Base-by-base conservation (phyloP, 73 alveolate species). In the Symbiodinium pilosum region DNA sequence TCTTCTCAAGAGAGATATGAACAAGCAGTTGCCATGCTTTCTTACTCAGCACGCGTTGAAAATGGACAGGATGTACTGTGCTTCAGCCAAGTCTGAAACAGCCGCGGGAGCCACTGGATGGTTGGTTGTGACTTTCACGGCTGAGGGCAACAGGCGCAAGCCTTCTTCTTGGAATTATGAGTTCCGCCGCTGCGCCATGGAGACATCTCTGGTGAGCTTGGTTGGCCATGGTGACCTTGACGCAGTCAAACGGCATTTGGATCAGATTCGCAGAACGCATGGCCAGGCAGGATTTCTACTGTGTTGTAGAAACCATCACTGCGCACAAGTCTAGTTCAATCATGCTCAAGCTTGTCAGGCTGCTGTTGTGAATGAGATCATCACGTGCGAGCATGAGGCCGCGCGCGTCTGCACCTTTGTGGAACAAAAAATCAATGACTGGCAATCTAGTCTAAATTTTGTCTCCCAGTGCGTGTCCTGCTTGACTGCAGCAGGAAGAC, bases 321-420 rank as follows among this genome's bases (percentile, higher is more conserved):
- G n/a, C n/a, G n/a, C n/a, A n/a, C n/a, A n/a, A 21, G 12, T 83
- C 59, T 40, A 26, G 47, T n/a, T 43, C 34, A 42, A 39, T 83
- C 11, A 30, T 4, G 83, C 30, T 41, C 39, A 26, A 7, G 56
- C 68, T n/a, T n/a, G 42, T 42, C 89, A 91, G 97, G 97, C 86
- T 6, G 97, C 73, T 42, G 81, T 91, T 18, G 77, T 91, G 42
- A 91, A 71, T 34, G 97, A 91, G 88, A 91, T 91, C 88, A 91
- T 56, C 51, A 91, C 97, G 42, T 91, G 97, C 81, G 97, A 91
- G 47, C 97, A 91, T 18, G 97, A 91, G 97, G 97, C 89, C 11
- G 41, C 77, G 20, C 59, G 14, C 6, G 59, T 14, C 59, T 47
- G 59, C 14, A 14, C 21, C 59, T 47, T 6, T 47, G 59, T 6